Base-by-base conservation (phyloP, 2,329 filamentous ascomycete species). In the Fusarium zealandicum region DNA sequence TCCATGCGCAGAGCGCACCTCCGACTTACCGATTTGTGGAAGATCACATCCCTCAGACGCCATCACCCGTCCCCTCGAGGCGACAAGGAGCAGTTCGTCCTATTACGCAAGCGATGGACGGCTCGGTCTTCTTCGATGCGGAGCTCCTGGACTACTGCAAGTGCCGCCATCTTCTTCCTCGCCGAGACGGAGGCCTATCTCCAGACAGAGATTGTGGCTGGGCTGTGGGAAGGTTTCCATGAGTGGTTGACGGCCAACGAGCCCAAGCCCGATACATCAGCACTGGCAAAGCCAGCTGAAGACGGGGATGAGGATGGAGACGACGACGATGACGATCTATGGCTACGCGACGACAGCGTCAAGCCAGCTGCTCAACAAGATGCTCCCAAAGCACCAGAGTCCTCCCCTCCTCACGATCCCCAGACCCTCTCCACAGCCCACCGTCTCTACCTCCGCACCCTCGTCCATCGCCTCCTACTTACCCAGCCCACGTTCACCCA, bases 111-210 rank as follows among this genome's bases (percentile, higher is more conserved):
- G 63, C 83, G 90, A 43, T 84, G 87, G 62, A 84, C 85, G 20
- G 70, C 77, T 13, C 82, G 93, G 14, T 81, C 83, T 5, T 79
- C 81, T 28, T 82, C 84, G 1, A 89, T 96, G 81, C 86, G 95
- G 13, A 89, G 87, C 59, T 84, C 93, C 1, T 99, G 95, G 95
- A 93, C 92, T 0, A 96, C 91, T 0, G 89, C 90, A 64, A 92
- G 90, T 68, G 90, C 92, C 3, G 89, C 91, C 2, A 84, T 96
- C 4, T 97, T 96, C 75, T 90, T 98, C 64, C 80, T 98, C 4
- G 91, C 90, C 0, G 93, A 97, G 70, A 88, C 91, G 12, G 90
- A 93, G 63, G 86, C 86, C 3, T 98, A 96, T 67, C 86, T 98
- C 37, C 93, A 97, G 72, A 91, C 90, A 1, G 92, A 96, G 69